Conservation (phyloP, 805 yeast species). For the Wickerhamiella kurtzmanii region DNA sequence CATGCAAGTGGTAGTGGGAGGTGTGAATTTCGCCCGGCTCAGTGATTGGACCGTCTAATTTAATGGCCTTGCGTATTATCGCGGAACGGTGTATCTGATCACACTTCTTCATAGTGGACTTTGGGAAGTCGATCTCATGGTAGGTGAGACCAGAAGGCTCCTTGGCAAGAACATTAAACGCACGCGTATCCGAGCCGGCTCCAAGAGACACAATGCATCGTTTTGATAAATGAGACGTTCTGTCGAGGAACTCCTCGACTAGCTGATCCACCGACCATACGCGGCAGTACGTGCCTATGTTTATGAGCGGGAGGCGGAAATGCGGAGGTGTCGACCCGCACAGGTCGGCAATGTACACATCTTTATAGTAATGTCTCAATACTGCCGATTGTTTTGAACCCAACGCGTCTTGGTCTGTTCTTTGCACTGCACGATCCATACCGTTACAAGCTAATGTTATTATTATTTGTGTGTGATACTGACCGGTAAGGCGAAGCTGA, state of each 20-base stretch:
- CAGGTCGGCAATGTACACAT: conserved; percentile 23
- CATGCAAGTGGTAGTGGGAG: conserved; percentile 37
- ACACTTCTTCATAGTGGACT: conserved; percentile 39
- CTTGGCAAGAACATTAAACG: conserved; percentile 35
- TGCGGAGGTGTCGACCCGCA: conserved; percentile 9
- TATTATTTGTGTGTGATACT: neutral
- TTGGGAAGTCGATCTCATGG: conserved; percentile 54
- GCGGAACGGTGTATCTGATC: conserved; percentile 7
- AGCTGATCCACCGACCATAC: conserved; percentile 33
- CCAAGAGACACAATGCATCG: conserved; percentile 55
- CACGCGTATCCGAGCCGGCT: conserved; percentile 67
- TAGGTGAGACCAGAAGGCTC: conserved; percentile 27
- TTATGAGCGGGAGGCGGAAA: conserved; percentile 44
- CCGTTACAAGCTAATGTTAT: neutral
- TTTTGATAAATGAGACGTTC: conserved; percentile 14
- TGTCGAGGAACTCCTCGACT: conserved; percentile 27
- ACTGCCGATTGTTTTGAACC: conserved; percentile 38
- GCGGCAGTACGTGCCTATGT: conserved; percentile 47
- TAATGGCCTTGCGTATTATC: neutral
- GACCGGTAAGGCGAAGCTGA: neutral
- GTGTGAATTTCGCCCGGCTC: conserved; percentile 15
- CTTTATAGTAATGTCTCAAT: conserved; percentile 33
- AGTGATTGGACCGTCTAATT: neutral
- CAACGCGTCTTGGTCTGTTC: conserved; percentile 51
- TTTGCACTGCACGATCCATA: conserved; percentile 31